Evolutionary conservation across 2,329 filamentous ascomycete species (phyloP), one percentile per base, ranked within the genome.

Genomic region (Elsinoe fawcettii): DNA sequence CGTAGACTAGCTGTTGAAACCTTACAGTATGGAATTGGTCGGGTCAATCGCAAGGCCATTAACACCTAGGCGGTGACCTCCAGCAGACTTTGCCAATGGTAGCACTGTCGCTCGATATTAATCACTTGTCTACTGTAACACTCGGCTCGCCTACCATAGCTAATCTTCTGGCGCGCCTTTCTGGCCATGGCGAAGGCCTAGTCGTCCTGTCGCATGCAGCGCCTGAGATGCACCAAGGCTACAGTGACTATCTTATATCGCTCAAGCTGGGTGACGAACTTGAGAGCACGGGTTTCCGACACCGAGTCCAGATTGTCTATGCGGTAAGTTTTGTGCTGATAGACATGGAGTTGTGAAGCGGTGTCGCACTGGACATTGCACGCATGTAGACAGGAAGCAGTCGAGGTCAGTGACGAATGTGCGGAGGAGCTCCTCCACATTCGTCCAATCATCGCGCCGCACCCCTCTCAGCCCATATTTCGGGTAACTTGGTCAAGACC

Each of bases 1-100:
- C 34, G 23, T 20, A 20, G 23, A 36, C 34, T 55, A 39, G 54
- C 41, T 55, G 30, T 39, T 11, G 55, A 49, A 51, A 30, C 56
- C 87, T 78, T 78, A 96, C 90, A 99, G 80, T 60, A 96, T 90
- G 57, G 86, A 88, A 71, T 87, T 88, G 64, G 86, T 80, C 60
- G 80, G 77, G 73, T 97, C 93, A 63, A 96, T 85, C 55, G 90
- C 90, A 60, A 99, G 82, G 61, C 92, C 91, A 78, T 97, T 96
- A 65, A 99, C 90, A 63, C 93, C 93, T 58, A 97, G 83, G 66
- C 91, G 81, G 77, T 99, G 93, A 58, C 92, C 92, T 63, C 89
- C 90, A 16, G 84, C 80, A 59, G 83, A 84, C 71, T 87, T 85
- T 61, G 84, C 83, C 65, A 88, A 82, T 66, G 86, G 85, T 63